A percentile compares a stretch with the other conserved stretches of the same genome.
Conservation (phyloP, 768 basidiomycete genomes). For the Favolaschia claudopus region DNA sequence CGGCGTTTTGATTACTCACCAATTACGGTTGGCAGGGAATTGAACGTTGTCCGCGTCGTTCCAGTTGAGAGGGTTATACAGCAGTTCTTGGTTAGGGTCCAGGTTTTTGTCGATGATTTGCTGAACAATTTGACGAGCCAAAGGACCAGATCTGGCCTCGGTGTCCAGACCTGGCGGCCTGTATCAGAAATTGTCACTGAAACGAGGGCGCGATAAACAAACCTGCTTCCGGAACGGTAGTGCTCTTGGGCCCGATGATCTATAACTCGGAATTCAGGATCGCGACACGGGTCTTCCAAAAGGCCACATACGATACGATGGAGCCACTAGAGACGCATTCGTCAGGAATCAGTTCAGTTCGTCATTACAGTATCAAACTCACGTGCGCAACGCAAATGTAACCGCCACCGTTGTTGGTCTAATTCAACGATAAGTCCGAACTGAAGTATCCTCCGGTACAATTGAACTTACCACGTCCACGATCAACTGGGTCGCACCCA, state of each 20-base stretch:
- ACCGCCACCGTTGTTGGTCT: conserved; percentile 63
- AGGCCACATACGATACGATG: conserved; percentile 50
- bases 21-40: conserved; percentile 51
- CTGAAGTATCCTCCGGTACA: background rate
- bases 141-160: conserved; percentile 52
- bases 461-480: conserved; percentile 59
- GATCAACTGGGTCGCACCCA: conserved; percentile 61
- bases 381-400: conserved; percentile 69
- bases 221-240: conserved; percentile 60
- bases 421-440: background rate
- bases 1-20: conserved; percentile 42
- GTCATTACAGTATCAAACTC: too few species aligned
- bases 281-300: background rate
- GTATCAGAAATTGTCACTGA: background rate
- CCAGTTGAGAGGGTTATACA: conserved; percentile 61
- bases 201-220: background rate
- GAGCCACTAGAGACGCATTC: conserved; percentile 42
- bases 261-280: conserved; percentile 22
- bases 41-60: conserved; percentile 51
- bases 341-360: background rate
- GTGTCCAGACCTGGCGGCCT: conserved; percentile 49
- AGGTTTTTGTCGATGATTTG: conserved; percentile 45
- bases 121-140: conserved; percentile 58
- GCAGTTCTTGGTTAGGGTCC: conserved; percentile 52
- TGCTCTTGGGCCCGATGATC: conserved; percentile 60